Evolutionary conservation across 495 filamentous ascomycete genomes (phyloP), one percentile per base, ranked within the genome.

Genomic region (Penicillium samsonianum): DNA sequence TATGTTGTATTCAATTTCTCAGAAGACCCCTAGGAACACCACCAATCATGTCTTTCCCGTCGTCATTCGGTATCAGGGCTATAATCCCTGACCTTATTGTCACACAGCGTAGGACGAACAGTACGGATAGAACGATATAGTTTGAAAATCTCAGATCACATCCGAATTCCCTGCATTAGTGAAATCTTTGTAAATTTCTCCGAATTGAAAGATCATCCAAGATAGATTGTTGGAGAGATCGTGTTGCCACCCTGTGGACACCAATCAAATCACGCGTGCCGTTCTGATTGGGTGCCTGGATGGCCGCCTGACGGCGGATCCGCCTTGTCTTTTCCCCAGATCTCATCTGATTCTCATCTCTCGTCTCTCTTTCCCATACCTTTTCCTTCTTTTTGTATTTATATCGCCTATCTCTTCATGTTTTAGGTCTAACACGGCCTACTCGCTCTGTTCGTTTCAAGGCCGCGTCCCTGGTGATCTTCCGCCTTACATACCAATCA

Each of bases 261-360:
- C 19, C 41, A 28, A n/a, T n/a, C n/a, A n/a, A n/a, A 31, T 55
- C 41, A 47, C 40, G 23, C 41, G 52, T 37, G 10, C 19, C 50
- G 22, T 35, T 42, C 57, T 65, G 53, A 62, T 66, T 61, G 57
- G 52, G 50, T 54, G 57, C 43, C 48, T 52, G 35, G 52, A 33
- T 57, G 35, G 52, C 38, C 54, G 55, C 55, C 56, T 63, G 53
- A 49, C 10, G 35, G n/a, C 14, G 20, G 30, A 31, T 48, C 54
- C 44, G 38, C 31, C 14, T 45, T 11, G 28, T 48, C 45, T 28
- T 43, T 52, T 49, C 45, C 42, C 54, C 51, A 47, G 43, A 41
- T 48, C 30, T 57, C 38, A 30, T 57, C 41, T 49, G 50, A 43
- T 23, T 53, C 45, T 55, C 42, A 31, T 41, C 35, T 41, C 54